These are phyloP conservation scores for Candida morakotiae DNA, from an alignment of 805 yeast genomes.

Conservation along the genomic window DNA sequence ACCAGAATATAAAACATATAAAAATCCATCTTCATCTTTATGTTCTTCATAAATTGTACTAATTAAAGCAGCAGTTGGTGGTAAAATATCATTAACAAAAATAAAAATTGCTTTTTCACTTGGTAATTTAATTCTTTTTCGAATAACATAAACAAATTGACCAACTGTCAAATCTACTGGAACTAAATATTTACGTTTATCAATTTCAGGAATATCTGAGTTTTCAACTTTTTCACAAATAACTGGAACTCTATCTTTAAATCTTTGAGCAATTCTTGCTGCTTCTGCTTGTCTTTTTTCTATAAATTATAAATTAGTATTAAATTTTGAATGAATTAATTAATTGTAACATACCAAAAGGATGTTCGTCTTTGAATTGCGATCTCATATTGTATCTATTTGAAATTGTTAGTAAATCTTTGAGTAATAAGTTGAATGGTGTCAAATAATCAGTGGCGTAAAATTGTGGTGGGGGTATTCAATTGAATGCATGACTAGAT, in stretches of 20 bases:
- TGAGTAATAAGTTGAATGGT: not conserved
- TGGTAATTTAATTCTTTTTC: constrained; percentile 93
- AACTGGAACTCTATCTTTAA: constrained; percentile 90
- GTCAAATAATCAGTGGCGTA: too few species aligned
- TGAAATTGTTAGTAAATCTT: constrained; percentile 2
- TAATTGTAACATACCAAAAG: constrained; percentile 63
- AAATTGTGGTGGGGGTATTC: too few species aligned
- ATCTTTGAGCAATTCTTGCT: constrained; percentile 81
- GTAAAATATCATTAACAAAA: constrained; percentile 93
- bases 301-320: constrained; percentile 16
- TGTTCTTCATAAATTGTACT: constrained; percentile 93
- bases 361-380: constrained; percentile 91
- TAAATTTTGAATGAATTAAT: not conserved
- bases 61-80: constrained; percentile 97
- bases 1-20: constrained; percentile 93
- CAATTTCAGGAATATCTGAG: constrained; percentile 92
- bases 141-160: constrained; percentile 94
- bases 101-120: constrained; percentile 97
- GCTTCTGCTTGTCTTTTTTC: constrained; percentile 96
- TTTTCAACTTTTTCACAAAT: constrained; percentile 97
- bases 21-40: constrained; percentile 95
- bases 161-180: constrained; percentile 97
- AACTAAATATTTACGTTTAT: constrained; percentile 93
- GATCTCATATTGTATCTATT: constrained; percentile 59
- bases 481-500: too few species aligned